Percentiles rank a stretch among this genome's conserved stretches.
These are phyloP conservation scores for Xylaria sp. DNA, from an alignment of 2,329 filamentous ascomycete genomes.

Conservation along the genomic window DNA sequence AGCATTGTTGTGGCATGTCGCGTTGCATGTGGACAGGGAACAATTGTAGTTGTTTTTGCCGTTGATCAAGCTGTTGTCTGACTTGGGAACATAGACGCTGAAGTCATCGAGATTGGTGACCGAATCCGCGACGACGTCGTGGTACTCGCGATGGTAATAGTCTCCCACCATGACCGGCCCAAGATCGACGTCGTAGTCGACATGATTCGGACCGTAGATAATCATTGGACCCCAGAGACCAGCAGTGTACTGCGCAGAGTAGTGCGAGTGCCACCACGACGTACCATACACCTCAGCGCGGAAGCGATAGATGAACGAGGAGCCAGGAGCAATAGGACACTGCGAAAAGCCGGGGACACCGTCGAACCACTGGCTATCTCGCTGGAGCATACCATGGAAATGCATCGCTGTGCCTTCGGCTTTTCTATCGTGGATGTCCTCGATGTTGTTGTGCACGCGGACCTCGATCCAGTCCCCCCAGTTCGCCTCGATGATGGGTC, in stretches of 20 bases:
- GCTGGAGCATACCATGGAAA: slow-evolving; percentile 63
- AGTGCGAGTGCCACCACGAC: slow-evolving; percentile 14
- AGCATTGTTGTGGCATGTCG: slow-evolving; percentile 5
- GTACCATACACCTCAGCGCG: slow-evolving; percentile 41
- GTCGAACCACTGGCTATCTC: slow-evolving; percentile 61
- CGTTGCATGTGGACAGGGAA: slow-evolving; percentile 2
- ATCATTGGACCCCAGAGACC: slow-evolving; percentile 35
- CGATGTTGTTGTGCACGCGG: slow-evolving; percentile 46
- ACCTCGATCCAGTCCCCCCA: slow-evolving; percentile 39
- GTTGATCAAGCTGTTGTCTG: slow-evolving; percentile 29
- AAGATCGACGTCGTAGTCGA: slow-evolving; percentile 19
- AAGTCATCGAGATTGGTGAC: slow-evolving; percentile 19
- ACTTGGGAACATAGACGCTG: slow-evolving; percentile 15
- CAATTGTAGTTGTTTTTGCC: slow-evolving; percentile 11
- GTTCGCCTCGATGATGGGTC: slow-evolving; percentile 42
- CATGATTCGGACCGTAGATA: slow-evolving; percentile 14
- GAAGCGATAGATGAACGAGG: slow-evolving; percentile 57
- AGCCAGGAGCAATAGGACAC: slow-evolving; percentile 53
- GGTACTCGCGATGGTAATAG: slow-evolving; percentile 11
- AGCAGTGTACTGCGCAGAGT: not conserved
- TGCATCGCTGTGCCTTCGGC: slow-evolving; percentile 55
- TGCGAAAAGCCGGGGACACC: slow-evolving; percentile 57
- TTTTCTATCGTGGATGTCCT: slow-evolving; percentile 44
- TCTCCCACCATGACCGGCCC: slow-evolving; percentile 16
- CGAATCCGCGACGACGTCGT: slow-evolving; percentile 8